A percentile compares a stretch with the other conserved stretches of the same genome.
Conservation (phyloP, 306 rosid genomes). For the Oxytropis ochrocephala region DNA sequence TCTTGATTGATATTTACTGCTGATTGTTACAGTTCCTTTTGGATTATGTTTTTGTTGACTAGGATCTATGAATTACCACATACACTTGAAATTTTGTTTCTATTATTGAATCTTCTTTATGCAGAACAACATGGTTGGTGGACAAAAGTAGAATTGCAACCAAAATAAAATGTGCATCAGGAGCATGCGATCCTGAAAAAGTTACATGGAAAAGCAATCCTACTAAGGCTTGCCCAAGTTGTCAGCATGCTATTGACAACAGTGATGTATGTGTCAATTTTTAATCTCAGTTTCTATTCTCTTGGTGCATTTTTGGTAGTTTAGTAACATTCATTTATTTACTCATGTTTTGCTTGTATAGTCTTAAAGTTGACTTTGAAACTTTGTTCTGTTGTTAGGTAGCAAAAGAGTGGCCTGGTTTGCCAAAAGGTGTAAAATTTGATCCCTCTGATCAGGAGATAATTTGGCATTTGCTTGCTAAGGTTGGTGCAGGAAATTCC, state of each 20-base stretch:
- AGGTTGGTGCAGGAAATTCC: constrained; percentile 39
- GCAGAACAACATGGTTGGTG: constrained; percentile 72
- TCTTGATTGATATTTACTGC: background rate
- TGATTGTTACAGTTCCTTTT: background rate
- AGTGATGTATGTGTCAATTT: constrained; percentile 50
- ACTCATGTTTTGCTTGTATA: no score
- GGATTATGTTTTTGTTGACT: background rate
- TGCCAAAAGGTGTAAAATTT: constrained; percentile 88
- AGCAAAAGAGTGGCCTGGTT: constrained; percentile 78
- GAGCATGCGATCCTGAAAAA: constrained; percentile 34
- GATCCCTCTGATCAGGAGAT: constrained; percentile 87
- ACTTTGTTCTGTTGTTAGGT: constrained; percentile 42
- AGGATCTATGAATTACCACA: background rate
- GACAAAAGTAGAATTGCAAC: constrained; percentile 86
- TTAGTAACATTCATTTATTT: no score
- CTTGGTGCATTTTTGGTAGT: no score
- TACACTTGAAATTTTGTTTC: background rate
- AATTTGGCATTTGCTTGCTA: constrained; percentile 68
- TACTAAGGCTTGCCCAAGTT: constrained; percentile 68
- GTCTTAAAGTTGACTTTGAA: background rate
- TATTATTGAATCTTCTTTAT: constrained; percentile 19
- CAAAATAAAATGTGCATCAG: constrained; percentile 74
- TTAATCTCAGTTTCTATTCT: background rate
- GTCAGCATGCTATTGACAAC: constrained; percentile 65
- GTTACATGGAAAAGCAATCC: constrained; percentile 79